A percentile compares a stretch with the other conserved stretches of the same genome.
Conservation (phyloP, 345 rosid genomes). For the Bruguiera parviflora region DNA sequence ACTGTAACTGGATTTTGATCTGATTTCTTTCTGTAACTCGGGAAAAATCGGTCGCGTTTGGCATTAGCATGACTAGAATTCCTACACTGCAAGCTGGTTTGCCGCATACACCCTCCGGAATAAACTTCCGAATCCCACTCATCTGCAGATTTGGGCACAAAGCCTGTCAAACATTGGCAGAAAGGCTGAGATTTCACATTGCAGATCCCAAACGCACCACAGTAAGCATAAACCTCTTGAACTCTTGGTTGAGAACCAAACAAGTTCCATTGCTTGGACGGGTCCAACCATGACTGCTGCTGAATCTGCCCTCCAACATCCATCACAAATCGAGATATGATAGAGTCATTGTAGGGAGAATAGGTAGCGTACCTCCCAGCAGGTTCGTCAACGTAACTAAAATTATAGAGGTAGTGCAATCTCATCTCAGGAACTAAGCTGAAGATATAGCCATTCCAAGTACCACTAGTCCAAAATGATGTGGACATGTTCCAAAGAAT, state of each 20-base stretch:
- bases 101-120: conserved; percentile 62
- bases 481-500: conserved; percentile 49
- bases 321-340: conserved; percentile 49
- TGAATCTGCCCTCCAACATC: conserved; percentile 59
- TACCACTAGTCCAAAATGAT: conserved; percentile 62
- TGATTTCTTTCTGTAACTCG: conserved; percentile 18
- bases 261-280: conserved; percentile 43
- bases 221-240: conserved; percentile 57
- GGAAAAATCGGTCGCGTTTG: conserved; percentile 33
- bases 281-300: conserved; percentile 39
- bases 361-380: conserved; percentile 65
- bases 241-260: conserved; percentile 69
- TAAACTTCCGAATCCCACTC: conserved; percentile 54
- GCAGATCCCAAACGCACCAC: conserved; percentile 71
- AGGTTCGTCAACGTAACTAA: conserved; percentile 35
- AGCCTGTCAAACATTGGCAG: conserved; percentile 54
- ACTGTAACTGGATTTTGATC: conserved; percentile 18
- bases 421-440: conserved; percentile 67
- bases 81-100: conserved; percentile 42
- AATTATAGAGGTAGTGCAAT: conserved; percentile 45
- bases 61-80: conserved; percentile 21
- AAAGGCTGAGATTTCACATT: conserved; percentile 34
- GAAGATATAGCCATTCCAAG: conserved; percentile 54
- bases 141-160: conserved; percentile 23
- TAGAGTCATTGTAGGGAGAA: conserved; percentile 22